Evolutionary conservation across 1,139 yeast species (phyloP).

Genomic region (Taiozyma sp.): DNA sequence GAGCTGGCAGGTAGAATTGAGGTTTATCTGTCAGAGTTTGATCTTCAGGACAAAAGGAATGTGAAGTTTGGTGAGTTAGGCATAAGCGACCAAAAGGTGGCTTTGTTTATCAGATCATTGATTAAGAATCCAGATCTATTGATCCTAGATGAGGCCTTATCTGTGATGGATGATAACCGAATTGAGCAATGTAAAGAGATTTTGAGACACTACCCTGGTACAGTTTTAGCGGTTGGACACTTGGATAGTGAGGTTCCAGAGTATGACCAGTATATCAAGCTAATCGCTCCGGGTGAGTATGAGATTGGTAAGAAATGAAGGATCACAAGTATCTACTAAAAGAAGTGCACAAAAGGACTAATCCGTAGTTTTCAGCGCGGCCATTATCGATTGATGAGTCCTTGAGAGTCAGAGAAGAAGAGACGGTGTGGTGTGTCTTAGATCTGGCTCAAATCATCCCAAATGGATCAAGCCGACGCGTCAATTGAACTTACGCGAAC

Average conservation of each 20-base stretch:
- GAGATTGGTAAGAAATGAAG: conserved; percentile 18
- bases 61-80: conserved; percentile 47
- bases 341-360: too few relatives aligned
- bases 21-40: conserved; percentile 31
- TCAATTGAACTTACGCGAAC: too few relatives aligned
- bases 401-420: too few relatives aligned
- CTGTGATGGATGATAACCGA: conserved; percentile 76
- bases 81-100: conserved; percentile 75
- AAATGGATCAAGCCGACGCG: too few relatives aligned
- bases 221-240: conserved; percentile 79
- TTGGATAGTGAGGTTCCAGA: conserved; percentile 55
- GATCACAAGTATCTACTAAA: too few relatives aligned
- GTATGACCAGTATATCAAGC: conserved; percentile 45
- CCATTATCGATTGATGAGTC: too few relatives aligned
- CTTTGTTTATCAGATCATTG: conserved; percentile 69
- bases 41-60: conserved; percentile 28
- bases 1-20: conserved; percentile 34
- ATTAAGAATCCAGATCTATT: conserved; percentile 72
- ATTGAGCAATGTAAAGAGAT: conserved; percentile 62
- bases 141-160: conserved; percentile 88
- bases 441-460: too few relatives aligned
- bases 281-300: conserved; percentile 32
- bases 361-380: too few relatives aligned
- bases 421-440: too few relatives aligned
- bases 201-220: conserved; percentile 59